Evolutionary conservation across 768 basidiomycete species (phyloP).

Genomic region (Tylopilus rubrobrunneus): DNA sequence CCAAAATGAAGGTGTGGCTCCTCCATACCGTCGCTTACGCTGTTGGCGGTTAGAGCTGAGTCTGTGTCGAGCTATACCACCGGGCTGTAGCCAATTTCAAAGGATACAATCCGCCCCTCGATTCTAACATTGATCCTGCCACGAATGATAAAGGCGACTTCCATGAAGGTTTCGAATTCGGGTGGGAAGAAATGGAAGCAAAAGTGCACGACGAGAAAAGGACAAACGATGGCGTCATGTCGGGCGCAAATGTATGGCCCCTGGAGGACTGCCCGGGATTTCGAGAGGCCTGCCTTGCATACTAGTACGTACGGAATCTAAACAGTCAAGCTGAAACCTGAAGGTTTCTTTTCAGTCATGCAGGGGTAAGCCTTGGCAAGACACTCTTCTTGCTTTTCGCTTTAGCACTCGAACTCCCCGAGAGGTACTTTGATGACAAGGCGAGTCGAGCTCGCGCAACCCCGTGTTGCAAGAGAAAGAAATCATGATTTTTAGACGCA

Average conservation of each 20-base stretch:
- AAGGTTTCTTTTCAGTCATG: constrained; percentile 40
- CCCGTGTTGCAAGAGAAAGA: not conserved
- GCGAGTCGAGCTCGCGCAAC: constrained; percentile 25
- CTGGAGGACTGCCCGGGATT: constrained; percentile 54
- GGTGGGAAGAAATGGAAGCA: constrained; percentile 53
- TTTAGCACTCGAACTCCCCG: constrained; percentile 56
- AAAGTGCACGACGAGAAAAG: constrained; percentile 25
- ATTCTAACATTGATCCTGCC: constrained; percentile 66
- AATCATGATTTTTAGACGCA: constrained; percentile 39
- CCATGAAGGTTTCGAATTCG: constrained; percentile 89
- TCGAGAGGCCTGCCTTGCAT: constrained; percentile 52
- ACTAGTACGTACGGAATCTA: constrained; percentile 52
- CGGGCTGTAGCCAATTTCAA: constrained; percentile 68
- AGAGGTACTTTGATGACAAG: constrained; percentile 66
- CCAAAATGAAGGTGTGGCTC: constrained; percentile 59
- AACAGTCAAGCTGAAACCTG: constrained; percentile 16
- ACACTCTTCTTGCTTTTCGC: constrained; percentile 68
- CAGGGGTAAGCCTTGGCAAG: constrained; percentile 49
- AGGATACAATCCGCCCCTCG: constrained; percentile 67
- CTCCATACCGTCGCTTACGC: not conserved
- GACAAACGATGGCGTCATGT: constrained; percentile 52
- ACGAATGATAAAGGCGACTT: constrained; percentile 74
- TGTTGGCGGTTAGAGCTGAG: not conserved
- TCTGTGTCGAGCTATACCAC: constrained; percentile 55
- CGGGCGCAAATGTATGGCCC: constrained; percentile 80